phyloP scores from a whole-genome alignment of 1,139 yeast genomes.

The Nadsonia commutata region DNA sequence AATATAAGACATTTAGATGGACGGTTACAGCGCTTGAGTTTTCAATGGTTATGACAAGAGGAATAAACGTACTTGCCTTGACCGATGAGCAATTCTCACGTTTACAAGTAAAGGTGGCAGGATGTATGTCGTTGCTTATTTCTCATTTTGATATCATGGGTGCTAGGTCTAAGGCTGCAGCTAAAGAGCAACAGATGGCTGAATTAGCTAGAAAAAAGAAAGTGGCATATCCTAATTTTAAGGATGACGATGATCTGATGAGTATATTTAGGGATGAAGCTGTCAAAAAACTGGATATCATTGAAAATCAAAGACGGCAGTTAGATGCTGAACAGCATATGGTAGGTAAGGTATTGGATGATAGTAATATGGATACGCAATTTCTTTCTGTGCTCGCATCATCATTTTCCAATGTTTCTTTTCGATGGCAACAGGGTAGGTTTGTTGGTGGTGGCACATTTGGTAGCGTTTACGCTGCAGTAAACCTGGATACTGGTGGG shows the following conservation, averaged over 20 bases:
- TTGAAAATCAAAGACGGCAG: constrained; percentile 37
- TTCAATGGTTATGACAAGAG: constrained; percentile 90
- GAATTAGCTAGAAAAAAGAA: constrained; percentile 36
- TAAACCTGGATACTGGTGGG: constrained; percentile 87
- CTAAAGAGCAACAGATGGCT: constrained; percentile 35
- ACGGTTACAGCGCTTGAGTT: constrained; percentile 91
- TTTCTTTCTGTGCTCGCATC: constrained; percentile 78
- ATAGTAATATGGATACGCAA: constrained; percentile 74
- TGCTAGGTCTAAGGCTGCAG: constrained; percentile 82
- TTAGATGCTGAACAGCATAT: constrained; percentile 33
- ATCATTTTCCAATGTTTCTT: constrained; percentile 77
- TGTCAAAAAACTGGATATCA: constrained; percentile 40
- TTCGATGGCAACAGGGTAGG: constrained; percentile 94
- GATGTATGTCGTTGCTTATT: constrained; percentile 84
- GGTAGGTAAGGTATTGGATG: constrained; percentile 83
- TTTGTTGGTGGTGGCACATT: constrained; percentile 93
- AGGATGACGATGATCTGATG: constrained; percentile 46
- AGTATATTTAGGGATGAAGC: constrained; percentile 43
- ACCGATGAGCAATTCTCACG: constrained; percentile 61
- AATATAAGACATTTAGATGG: constrained; percentile 84
- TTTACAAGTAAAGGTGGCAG: constrained; percentile 73
- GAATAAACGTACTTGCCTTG: constrained; percentile 72
- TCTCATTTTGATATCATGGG: constrained; percentile 98
- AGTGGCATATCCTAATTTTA: constrained; percentile 18
- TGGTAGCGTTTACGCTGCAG: constrained; percentile 87